These are phyloP conservation scores for Cucumis hystrix DNA, from an alignment of 306 rosid species.

Conservation along the genomic window DNA sequence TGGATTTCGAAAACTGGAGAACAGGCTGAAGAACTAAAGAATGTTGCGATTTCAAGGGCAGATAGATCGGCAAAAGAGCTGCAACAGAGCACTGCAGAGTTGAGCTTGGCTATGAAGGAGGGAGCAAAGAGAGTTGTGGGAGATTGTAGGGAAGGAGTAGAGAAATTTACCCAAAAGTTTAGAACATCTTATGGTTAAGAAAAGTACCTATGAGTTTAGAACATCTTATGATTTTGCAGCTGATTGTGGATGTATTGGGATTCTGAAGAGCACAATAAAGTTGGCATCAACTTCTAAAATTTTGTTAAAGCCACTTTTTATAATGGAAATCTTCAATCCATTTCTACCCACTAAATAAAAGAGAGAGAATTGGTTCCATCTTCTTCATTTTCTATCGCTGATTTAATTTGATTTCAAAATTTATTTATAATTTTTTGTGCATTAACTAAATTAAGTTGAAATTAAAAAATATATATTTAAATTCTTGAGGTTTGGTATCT, in stretches of 20 bases:
- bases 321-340: not conserved
- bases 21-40: conserved; percentile 40
- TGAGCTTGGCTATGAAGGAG: conserved; percentile 42
- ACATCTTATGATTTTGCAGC: conserved; percentile 16
- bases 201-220: conserved; percentile 43
- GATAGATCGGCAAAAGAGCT: conserved; percentile 39
- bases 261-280: not conserved
- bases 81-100: conserved; percentile 48
- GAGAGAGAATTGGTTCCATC: not conserved
- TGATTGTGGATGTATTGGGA: not conserved
- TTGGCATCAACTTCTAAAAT: not conserved
- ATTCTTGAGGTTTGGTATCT: no score
- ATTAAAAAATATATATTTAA: not conserved
- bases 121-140: conserved; percentile 67
- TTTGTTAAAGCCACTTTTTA: not conserved
- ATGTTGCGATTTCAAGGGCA: conserved; percentile 34
- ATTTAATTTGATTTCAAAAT: not conserved
- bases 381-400: not conserved
- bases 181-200: conserved; percentile 26
- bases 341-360: not conserved
- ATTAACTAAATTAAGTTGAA: not conserved
- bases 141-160: conserved; percentile 89
- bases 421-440: not conserved
- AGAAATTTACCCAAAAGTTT: conserved; percentile 75
- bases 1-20: conserved; percentile 42